Evolutionary conservation across 495 filamentous ascomycete genomes (phyloP).

Genomic region (Cercophora newfieldiana): DNA sequence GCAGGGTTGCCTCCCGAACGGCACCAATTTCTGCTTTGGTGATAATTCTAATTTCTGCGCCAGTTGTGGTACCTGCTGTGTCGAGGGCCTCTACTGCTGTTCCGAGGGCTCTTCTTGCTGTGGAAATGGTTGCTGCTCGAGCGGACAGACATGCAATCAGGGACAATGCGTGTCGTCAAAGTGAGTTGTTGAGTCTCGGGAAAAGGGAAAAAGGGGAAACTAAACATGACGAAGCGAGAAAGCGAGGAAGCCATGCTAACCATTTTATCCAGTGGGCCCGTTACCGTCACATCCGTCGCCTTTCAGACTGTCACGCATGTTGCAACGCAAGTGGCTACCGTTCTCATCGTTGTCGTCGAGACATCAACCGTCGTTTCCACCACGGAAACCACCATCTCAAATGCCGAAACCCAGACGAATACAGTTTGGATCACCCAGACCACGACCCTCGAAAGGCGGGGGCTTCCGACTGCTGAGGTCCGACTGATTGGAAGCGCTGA

Average conservation of each 20-base stretch:
- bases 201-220: not conserved
- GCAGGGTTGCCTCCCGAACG: slow-evolving; percentile 35
- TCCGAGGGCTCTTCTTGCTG: slow-evolving; percentile 30
- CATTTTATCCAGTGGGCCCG: slow-evolving; percentile 13
- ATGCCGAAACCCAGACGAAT: slow-evolving; percentile 29
- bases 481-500: not conserved
- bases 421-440: slow-evolving; percentile 27
- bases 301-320: slow-evolving; percentile 19
- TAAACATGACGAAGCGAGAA: not conserved
- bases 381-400: slow-evolving; percentile 28
- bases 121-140: slow-evolving; percentile 31
- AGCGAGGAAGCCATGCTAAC: slow-evolving; percentile 3
- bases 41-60: slow-evolving; percentile 29
- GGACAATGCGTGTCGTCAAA: slow-evolving; percentile 28
- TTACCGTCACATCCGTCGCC: slow-evolving; percentile 28
- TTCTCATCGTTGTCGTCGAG: slow-evolving; percentile 26
- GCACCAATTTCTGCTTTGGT: slow-evolving; percentile 38
- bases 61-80: slow-evolving; percentile 33
- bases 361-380: slow-evolving; percentile 29
- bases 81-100: slow-evolving; percentile 30
- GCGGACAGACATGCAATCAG: slow-evolving; percentile 31
- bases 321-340: slow-evolving; percentile 29
- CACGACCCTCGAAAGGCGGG: slow-evolving; percentile 15
- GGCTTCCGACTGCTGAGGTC: not conserved
- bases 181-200: slow-evolving; percentile 19